Base-by-base conservation (phyloP, 139 green algal genomes). In the Chlamydomonas asymmetrica region DNA sequence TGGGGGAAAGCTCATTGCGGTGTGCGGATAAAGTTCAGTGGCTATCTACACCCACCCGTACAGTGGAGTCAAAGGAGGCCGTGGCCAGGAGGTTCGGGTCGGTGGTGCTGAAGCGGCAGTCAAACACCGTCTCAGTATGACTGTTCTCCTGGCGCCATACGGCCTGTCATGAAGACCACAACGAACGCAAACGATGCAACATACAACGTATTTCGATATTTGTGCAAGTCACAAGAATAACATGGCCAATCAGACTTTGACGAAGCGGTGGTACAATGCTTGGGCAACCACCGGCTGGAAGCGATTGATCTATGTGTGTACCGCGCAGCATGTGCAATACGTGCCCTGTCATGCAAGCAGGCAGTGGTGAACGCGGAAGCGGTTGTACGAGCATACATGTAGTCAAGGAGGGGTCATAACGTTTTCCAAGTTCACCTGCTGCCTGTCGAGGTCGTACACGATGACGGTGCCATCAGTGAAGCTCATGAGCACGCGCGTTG, bases 81-180 rank as follows among this genome's bases (percentile, higher is more conserved):
- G 86, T 88, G 49, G 84, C 84, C 43, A 91, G 76, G 57, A 87
- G 54, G 65, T 88, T 68, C 18, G 73, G 68, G 64, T 89, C 74
- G 9, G 54, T 71, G 5, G 59, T 49, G 37, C 38, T 72, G 62
- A 88, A 82, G 39, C 64, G 43, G 70, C 84, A 89, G 63, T 77
- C 75, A 63, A 91, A 91, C 5, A 91, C 67, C 22, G 86, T 91
- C 50, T 91, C 86, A 37, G 84, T 91, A 68, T 91, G 86, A 2
- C 86, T 84, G 3, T 76, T 74, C 65, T 75, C 68, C 52, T 75
- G 68, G 37, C 68, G 68, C 68, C 68, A 75, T 52, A 75, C 25
- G 10, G 22, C 22, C 63, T 50, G 35, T 70, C 23, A 22, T 56
- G 13, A 13, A 22, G 63, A 22, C 9, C 13, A 50, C 37, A 23